phyloP scores from a whole-genome alignment of 2,329 filamentous ascomycete genomes.

The Cladosporium colombiae region DNA sequence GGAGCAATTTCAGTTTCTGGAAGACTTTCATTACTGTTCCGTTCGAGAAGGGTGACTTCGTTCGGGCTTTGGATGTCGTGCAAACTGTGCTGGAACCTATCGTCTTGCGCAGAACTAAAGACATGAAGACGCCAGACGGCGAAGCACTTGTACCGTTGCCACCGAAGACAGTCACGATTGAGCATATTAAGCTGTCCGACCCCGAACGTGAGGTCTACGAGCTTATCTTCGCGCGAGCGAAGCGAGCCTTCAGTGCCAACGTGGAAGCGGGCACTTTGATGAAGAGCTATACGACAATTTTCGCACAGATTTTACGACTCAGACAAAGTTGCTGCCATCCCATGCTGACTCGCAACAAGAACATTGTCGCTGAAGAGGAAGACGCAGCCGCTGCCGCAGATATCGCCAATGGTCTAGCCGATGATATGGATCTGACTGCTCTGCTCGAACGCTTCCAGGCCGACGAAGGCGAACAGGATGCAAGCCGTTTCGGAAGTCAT shows the following conservation, averaged over 20 bases:
- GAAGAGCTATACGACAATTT: slow-evolving; percentile 95
- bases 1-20: slow-evolving; percentile 99
- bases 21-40: slow-evolving; percentile 97
- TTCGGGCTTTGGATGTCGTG: slow-evolving; percentile 91
- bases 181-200: slow-evolving; percentile 81
- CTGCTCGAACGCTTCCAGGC: slow-evolving; percentile 80
- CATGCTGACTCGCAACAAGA: slow-evolving; percentile 79
- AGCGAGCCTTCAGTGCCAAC: slow-evolving; percentile 80
- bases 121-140: slow-evolving; percentile 94
- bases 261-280: slow-evolving; percentile 88
- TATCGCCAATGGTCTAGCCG: slow-evolving; percentile 75
- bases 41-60: slow-evolving; percentile 93
- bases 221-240: slow-evolving; percentile 80
- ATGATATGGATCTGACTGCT: slow-evolving; percentile 92
- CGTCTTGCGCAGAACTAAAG: slow-evolving; percentile 93
- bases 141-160: slow-evolving; percentile 80
- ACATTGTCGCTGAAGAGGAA: slow-evolving; percentile 83
- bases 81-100: slow-evolving; percentile 94
- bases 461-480: slow-evolving; percentile 57
- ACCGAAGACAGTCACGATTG: slow-evolving; percentile 77
- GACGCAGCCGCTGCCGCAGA: slow-evolving; percentile 78
- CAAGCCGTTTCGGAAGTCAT: slow-evolving; percentile 79
- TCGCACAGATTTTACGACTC: slow-evolving; percentile 90
- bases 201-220: slow-evolving; percentile 90
- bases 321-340: slow-evolving; percentile 95